phyloP scores from a whole-genome alignment of 2,329 filamentous ascomycete genomes.

The Penicillium sp. region DNA sequence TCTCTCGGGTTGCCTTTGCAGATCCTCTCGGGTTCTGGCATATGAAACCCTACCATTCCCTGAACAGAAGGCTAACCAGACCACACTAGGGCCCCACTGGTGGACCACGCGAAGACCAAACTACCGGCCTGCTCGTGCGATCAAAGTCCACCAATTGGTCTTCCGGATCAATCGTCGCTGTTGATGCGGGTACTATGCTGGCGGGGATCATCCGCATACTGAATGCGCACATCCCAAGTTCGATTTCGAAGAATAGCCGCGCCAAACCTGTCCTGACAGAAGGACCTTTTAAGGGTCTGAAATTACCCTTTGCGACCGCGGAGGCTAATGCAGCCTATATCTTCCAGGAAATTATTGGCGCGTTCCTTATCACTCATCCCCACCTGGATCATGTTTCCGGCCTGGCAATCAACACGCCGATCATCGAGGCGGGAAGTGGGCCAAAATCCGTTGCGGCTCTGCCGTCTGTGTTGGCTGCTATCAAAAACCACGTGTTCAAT shows the following conservation, averaged over 20 bases:
- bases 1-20: not conserved
- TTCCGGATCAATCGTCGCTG: slow-evolving; percentile 80
- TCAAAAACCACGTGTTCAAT: slow-evolving; percentile 96
- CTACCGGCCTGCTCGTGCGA: slow-evolving; percentile 85
- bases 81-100: slow-evolving; percentile 75
- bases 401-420: slow-evolving; percentile 90
- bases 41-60: slow-evolving; percentile 4
- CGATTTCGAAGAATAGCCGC: slow-evolving; percentile 26
- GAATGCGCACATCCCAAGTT: slow-evolving; percentile 42
- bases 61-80: slow-evolving; percentile 24
- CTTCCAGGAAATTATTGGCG: slow-evolving; percentile 75
- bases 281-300: slow-evolving; percentile 79
- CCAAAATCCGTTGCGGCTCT: slow-evolving; percentile 86
- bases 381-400: slow-evolving; percentile 93
- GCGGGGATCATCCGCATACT: slow-evolving; percentile 81
- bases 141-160: slow-evolving; percentile 77
- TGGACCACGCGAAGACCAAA: slow-evolving; percentile 85
- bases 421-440: slow-evolving; percentile 70
- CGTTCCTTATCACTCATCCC: slow-evolving; percentile 93
- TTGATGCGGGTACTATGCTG: slow-evolving; percentile 90
- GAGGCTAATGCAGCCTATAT: slow-evolving; percentile 80
- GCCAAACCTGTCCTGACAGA: slow-evolving; percentile 30
- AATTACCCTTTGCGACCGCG: slow-evolving; percentile 65
- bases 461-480: slow-evolving; percentile 83
- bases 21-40: slow-evolving; percentile 18